Percentiles rank a stretch among this genome's conserved stretches.
phyloP scores from a whole-genome alignment of 2,329 filamentous ascomycete species.

The Huntiella savannae region DNA sequence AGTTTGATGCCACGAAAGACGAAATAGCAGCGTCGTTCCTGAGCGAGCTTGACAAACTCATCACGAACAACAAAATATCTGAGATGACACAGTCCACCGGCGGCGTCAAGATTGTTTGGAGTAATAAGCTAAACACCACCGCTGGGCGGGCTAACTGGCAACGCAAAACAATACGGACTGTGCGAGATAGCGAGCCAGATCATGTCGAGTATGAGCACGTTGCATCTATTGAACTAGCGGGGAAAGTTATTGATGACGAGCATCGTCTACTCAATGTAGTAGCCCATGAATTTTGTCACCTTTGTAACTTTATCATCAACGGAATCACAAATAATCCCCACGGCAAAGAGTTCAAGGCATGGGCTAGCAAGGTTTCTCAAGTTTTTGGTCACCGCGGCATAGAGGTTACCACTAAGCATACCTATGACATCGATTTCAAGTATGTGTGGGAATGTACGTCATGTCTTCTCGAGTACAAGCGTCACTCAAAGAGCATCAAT shows the following conservation, averaged over 20 bases:
- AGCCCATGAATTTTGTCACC: constrained; percentile 93
- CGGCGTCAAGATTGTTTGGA: constrained; percentile 55
- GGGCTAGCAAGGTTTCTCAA: constrained; percentile 36
- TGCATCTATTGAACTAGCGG: constrained; percentile 70
- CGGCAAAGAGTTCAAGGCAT: constrained; percentile 65
- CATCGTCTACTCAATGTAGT: constrained; percentile 69
- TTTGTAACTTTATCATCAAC: constrained; percentile 78
- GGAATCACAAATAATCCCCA: constrained; percentile 60
- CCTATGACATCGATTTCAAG: constrained; percentile 79
- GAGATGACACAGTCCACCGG: constrained; percentile 42
- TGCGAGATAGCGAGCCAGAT: background rate
- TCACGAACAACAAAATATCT: constrained; percentile 41
- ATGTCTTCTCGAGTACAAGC: constrained; percentile 56
- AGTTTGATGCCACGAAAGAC: constrained; percentile 44
- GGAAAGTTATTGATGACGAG: constrained; percentile 68
- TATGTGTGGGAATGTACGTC: constrained; percentile 64
- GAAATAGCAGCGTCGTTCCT: constrained; percentile 46
- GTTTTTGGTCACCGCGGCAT: constrained; percentile 45
- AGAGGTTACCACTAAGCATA: constrained; percentile 74
- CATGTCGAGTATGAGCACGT: constrained; percentile 29
- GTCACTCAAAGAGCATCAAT: constrained; percentile 77
- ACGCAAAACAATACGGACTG: constrained; percentile 31
- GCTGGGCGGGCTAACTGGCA: constrained; percentile 60
- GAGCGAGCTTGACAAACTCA: constrained; percentile 43
- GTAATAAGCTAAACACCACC: constrained; percentile 59